These are phyloP conservation scores for Xylogone sp. DNA, from an alignment of 2,329 filamentous ascomycete genomes.

Conservation along the genomic window DNA sequence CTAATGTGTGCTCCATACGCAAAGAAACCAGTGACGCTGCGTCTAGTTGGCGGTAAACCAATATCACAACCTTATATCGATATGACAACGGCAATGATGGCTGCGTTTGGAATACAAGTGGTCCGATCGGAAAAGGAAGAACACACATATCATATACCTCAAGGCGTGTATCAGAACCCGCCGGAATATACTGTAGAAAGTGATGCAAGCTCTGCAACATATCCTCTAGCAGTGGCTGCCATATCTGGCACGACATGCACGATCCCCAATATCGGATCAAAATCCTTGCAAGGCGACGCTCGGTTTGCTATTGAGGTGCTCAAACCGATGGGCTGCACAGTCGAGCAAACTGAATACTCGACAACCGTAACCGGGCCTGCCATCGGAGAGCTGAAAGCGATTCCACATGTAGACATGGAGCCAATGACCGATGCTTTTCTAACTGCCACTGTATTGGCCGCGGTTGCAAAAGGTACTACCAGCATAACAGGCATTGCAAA, in stretches of 20 bases:
- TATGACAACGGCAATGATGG: slow-evolving; percentile 99
- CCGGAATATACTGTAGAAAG: slow-evolving; percentile 88
- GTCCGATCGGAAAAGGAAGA: slow-evolving; percentile 71
- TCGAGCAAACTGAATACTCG: slow-evolving; percentile 77
- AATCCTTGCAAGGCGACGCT: slow-evolving; percentile 90
- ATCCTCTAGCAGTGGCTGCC: slow-evolving; percentile 88
- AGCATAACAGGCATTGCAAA: slow-evolving; percentile 94
- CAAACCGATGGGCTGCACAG: slow-evolving; percentile 87
- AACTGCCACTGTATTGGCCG: slow-evolving; percentile 88
- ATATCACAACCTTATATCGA: slow-evolving; percentile 97
- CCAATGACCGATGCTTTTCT: slow-evolving; percentile 99
- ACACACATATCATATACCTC: slow-evolving; percentile 92
- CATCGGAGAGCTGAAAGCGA: slow-evolving; percentile 65
- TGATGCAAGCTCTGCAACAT: slow-evolving; percentile 95
- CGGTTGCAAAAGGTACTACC: slow-evolving; percentile 79
- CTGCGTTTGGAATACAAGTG: slow-evolving; percentile 80
- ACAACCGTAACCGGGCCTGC: slow-evolving; percentile 92
- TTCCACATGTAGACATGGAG: slow-evolving; percentile 92
- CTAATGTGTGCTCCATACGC: slow-evolving; percentile 97
- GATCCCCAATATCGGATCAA: slow-evolving; percentile 90
- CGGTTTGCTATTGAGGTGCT: slow-evolving; percentile 90
- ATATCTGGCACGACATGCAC: slow-evolving; percentile 96
- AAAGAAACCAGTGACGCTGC: slow-evolving; percentile 86
- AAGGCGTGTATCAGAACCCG: slow-evolving; percentile 79
- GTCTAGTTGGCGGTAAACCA: slow-evolving; percentile 90